Base-by-base conservation (phyloP, 1,139 yeast genomes). In the Taphrina communis region DNA sequence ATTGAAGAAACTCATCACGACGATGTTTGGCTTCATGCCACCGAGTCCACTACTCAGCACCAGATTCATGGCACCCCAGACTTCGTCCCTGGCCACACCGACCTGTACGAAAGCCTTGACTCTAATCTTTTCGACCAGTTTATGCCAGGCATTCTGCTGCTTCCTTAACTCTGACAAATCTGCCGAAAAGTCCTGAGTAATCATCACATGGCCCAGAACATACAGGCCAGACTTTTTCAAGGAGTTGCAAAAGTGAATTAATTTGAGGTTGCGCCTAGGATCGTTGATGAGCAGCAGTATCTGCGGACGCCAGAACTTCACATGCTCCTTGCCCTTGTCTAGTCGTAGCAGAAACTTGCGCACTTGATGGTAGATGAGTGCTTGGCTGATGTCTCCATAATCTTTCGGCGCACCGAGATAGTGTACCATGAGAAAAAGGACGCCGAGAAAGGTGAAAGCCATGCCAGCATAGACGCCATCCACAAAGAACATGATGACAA, bases 231-330 rank as follows among this genome's bases (percentile, higher is more conserved):
- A 98, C 76, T 94, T 94, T 75, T 94, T 94, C 78, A 94, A 80
- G 77, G 92, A 93, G 75, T 94, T 94, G 79, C 99, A 94, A 75
- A 94, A 94, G n/a, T 89, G 87, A 72, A 94, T 93, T 73, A 94
- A 81, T 72, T 89, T 90, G 97, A 97, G 92, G 52, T 93, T 85
- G 0, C 96, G 86, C 71, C 97, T 80, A 0, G 99, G 98, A 74
- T 91, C 90, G 75, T 94, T 98, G 59, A 93, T 94, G 46, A 94
- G 80, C 44, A 94, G 78, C 70, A 94, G 80, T 48, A 94, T 89
- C 77, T 94, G 99, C 0, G 99, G 99, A 73, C 99, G 83, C 99
- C 99, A 94, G 76, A 91, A 93, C 78, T 94, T 94, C 65, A 94
- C 97, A 76, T 94, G 96, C 75, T 94, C 97, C 73, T 91, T 90